Base-by-base conservation (phyloP, 2,329 filamentous ascomycete species). In the Chalaropsis thielavioides region DNA sequence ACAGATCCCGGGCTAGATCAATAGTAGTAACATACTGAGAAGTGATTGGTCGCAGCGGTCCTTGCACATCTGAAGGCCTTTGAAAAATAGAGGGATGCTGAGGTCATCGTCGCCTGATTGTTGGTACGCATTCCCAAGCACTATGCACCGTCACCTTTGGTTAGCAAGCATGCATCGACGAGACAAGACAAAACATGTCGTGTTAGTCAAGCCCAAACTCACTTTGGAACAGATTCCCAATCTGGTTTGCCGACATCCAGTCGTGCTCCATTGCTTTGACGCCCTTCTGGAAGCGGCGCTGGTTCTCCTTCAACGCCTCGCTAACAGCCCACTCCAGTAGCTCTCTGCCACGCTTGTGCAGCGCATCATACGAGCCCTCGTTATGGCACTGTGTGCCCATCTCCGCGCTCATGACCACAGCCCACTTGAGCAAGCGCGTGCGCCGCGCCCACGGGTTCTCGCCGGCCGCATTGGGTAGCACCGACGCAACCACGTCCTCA, bases 311-410 rank as follows among this genome's bases (percentile, higher is more conserved):
- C 65, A 96, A 74, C 1, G 86, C 81, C 2, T 88, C 87, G 71
- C 95, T 89, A 0, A 96, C 88, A 0, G 90, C 89, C 82, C 89
- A 91, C 1, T 89, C 79, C 46, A 96, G 80, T 19, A 82, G 78
- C 27, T 58, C 58, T 71, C 88, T 85, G 17, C 70, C 67, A 71
- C 95, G 89, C 0, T 90, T 90, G 65, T 83, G 81, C 43, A 91
- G 85, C 1, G 82, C 78, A 64, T 95, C 81, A 62, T 88, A 80
- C 13, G 96, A 82, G 71, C 91, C 86, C 64, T 89, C 83, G 67
- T 87, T 84, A 3, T 86, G 81, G 74, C 95, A 96, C 8, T 96
- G 77, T 70, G 92, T 87, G 40, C 88, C 92, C 6, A 97, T 80
- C 76, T 96, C 96, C 64, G 94, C 84, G 69, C 85, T 85, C 44